A percentile compares a stretch with the other conserved stretches of the same genome.
Conservation (phyloP, 495 filamentous ascomycete species). For the Aspergillus biplanus region DNA sequence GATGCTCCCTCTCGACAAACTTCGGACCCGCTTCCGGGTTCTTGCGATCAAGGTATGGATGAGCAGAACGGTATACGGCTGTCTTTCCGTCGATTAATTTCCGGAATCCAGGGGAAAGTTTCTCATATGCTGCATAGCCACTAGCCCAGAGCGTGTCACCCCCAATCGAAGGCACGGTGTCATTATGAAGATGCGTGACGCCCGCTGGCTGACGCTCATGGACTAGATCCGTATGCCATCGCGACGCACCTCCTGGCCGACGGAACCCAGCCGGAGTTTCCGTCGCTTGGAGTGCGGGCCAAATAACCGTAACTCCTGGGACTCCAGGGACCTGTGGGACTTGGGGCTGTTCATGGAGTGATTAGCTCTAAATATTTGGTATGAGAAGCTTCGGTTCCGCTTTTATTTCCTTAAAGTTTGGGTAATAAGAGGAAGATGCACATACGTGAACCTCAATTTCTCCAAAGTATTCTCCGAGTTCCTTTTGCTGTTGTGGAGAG, state of each 20-base stretch:
- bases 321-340: slow-evolving; percentile 69
- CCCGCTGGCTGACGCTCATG: slow-evolving; percentile 73
- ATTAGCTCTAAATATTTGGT: not conserved
- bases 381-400: not conserved
- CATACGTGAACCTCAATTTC: slow-evolving; percentile 70
- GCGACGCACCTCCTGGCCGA: slow-evolving; percentile 63
- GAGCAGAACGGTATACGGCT: slow-evolving; percentile 68
- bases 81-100: slow-evolving; percentile 70
- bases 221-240: slow-evolving; percentile 73
- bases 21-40: slow-evolving; percentile 63
- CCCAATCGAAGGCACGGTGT: slow-evolving; percentile 63
- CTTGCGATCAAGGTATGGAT: slow-evolving; percentile 67
- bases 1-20: slow-evolving; percentile 66
- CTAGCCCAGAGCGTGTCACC: slow-evolving; percentile 76
- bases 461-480: slow-evolving; percentile 66
- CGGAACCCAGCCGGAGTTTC: slow-evolving; percentile 61
- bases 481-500: slow-evolving; percentile 68
- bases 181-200: slow-evolving; percentile 70
- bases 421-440: not conserved
- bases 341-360: slow-evolving; percentile 57
- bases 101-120: slow-evolving; percentile 69
- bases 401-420: not conserved
- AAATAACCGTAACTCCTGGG: slow-evolving; percentile 66
- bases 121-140: slow-evolving; percentile 72
- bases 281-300: slow-evolving; percentile 64